phyloP scores from a whole-genome alignment of 73 alveolate genomes.

The Blepharisma stoltei region DNA sequence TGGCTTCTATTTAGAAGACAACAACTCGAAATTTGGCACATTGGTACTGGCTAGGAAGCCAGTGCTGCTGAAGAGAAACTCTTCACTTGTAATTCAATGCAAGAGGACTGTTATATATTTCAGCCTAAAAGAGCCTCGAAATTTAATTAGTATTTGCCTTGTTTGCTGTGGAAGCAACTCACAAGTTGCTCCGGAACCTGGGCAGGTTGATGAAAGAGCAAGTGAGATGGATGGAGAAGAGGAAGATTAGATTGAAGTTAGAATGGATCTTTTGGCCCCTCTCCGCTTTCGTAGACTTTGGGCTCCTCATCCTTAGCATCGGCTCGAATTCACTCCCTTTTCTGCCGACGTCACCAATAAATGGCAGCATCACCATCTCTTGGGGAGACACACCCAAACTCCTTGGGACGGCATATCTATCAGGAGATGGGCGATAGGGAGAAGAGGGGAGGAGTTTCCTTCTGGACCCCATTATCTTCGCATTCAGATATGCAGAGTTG shows the following conservation, averaged over 20 bases:
- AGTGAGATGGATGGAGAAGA: background rate
- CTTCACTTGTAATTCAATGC: background rate
- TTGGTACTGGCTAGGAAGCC: conserved; percentile 17
- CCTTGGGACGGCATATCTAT: too few relatives aligned
- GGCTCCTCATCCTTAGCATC: too few relatives aligned
- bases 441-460: too few relatives aligned
- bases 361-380: too few relatives aligned
- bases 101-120: background rate
- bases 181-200: background rate
- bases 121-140: background rate
- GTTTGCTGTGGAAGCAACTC: conserved; percentile 6
- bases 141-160: background rate
- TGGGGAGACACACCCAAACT: too few relatives aligned
- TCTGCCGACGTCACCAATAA: too few relatives aligned
- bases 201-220: background rate
- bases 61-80: background rate
- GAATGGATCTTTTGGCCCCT: background rate
- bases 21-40: conserved; percentile 73
- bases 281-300: background rate
- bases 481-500: too few relatives aligned
- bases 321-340: too few relatives aligned
- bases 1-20: conserved; percentile 53
- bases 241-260: background rate
- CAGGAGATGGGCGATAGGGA: too few relatives aligned
- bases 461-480: too few relatives aligned